Conservation (phyloP, 1,139 yeast genomes). For the Hemisphaericaspora lyxosophila region DNA sequence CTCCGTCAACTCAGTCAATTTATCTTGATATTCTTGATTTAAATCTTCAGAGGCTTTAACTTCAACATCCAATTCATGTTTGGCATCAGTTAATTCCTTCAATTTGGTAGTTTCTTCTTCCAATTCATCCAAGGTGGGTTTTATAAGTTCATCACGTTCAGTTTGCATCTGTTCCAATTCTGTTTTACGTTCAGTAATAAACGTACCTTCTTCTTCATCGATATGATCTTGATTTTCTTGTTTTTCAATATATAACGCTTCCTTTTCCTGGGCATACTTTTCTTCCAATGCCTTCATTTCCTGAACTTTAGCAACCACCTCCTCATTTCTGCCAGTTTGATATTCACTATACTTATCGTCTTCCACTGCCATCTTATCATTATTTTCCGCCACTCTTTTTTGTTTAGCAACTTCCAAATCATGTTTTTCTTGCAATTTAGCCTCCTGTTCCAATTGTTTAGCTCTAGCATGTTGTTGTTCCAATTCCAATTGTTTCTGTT, state of each 20-base stretch:
- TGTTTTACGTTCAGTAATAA: conserved; percentile 39
- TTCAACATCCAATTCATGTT: conserved; percentile 36
- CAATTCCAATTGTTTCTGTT: conserved; percentile 35
- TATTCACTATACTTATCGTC: conserved; percentile 35
- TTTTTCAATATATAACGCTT: conserved; percentile 38
- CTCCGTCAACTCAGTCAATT: conserved; percentile 36
- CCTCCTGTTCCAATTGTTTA: conserved; percentile 49
- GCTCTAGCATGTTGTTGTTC: conserved; percentile 41
- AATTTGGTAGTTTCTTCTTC: conserved; percentile 39
- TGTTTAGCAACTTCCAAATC: conserved; percentile 42
- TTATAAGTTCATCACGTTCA: conserved; percentile 43
- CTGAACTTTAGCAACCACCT: conserved; percentile 35
- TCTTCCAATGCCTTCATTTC: conserved; percentile 37
- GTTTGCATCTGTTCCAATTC: conserved; percentile 48
- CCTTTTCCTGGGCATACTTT: conserved; percentile 36
- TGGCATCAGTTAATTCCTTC: conserved; percentile 39
- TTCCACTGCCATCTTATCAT: conserved; percentile 40
- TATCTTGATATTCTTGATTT: conserved; percentile 35
- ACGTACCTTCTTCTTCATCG: conserved; percentile 42
- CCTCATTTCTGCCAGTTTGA: conserved; percentile 35
- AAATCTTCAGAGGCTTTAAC: conserved; percentile 32
- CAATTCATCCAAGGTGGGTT: conserved; percentile 44
- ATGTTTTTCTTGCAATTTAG: conserved; percentile 46
- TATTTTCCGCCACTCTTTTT: conserved; percentile 36
- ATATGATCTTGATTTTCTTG: conserved; percentile 43